Evolutionary conservation across 164 flowering plant genomes (phyloP).

Genomic region (Pachysandra terminalis): DNA sequence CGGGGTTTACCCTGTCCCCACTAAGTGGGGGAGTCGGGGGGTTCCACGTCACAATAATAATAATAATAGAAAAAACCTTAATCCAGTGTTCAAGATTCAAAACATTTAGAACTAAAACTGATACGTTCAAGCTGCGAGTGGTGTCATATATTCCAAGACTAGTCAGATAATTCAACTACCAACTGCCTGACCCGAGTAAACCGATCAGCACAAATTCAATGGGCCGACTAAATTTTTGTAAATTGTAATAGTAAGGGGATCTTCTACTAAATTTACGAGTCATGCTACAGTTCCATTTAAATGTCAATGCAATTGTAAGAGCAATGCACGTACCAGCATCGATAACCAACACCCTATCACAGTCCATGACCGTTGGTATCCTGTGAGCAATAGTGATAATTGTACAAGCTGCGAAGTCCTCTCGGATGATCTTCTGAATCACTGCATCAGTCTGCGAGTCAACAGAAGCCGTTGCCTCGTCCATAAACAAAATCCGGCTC

Average conservation of each 20-base stretch:
- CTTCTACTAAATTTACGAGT: no score
- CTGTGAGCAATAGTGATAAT: constrained; percentile 98
- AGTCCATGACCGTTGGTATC: constrained; percentile 98
- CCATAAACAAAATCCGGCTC: constrained; percentile 86
- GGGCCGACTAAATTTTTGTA: no score
- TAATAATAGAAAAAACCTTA: no score
- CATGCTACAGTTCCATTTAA: not conserved
- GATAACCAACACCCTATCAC: constrained; percentile 83
- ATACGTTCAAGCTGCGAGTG: no score
- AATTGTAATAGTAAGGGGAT: no score
- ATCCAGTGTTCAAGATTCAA: no score
- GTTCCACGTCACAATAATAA: no score
- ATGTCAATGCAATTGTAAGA: not conserved
- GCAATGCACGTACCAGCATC: constrained; percentile 67
- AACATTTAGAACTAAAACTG: not conserved
- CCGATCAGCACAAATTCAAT: not conserved
- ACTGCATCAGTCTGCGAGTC: constrained; percentile 94
- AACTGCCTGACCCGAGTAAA: not conserved
- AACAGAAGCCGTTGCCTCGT: constrained; percentile 98
- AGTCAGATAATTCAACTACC: not conserved
- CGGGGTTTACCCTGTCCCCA: no score
- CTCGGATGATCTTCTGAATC: constrained; percentile 86
- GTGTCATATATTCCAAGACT: not conserved
- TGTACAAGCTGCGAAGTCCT: constrained; percentile 78
- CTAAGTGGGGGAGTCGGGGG: no score